Evolutionary conservation across 345 rosid genomes (phyloP).

Genomic region (Durio zibethinus): DNA sequence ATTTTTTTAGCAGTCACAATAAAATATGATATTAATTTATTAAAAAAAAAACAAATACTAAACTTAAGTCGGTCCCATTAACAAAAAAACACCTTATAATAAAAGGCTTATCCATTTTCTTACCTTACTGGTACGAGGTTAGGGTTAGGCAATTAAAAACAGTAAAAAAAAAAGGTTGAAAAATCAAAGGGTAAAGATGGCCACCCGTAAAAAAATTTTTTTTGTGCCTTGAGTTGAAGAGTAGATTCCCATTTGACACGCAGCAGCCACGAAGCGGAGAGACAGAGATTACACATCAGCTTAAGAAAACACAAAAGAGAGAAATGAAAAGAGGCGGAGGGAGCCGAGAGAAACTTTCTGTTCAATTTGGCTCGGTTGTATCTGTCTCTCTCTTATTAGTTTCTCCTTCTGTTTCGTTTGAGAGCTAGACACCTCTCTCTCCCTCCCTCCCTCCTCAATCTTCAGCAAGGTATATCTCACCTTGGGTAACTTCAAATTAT

Average conservation of each 20-base stretch:
- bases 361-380: not conserved
- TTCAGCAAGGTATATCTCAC: not conserved
- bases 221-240: not conserved
- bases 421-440: not conserved
- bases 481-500: not conserved
- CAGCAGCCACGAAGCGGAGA: not conserved
- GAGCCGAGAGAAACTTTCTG: not conserved
- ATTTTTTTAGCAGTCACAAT: too few species aligned
- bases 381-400: not conserved
- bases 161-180: not conserved
- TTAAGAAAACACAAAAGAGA: not conserved
- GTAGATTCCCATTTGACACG: not conserved
- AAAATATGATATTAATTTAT: too few species aligned
- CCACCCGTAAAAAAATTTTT: not conserved
- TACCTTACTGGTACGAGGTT: too few species aligned
- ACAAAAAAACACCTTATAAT: too few species aligned
- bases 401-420: not conserved
- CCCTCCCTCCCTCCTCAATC: not conserved
- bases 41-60: too few species aligned
- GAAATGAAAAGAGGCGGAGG: not conserved
- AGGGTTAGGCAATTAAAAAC: too few species aligned
- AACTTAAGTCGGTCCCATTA: too few species aligned
- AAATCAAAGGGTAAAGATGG: not conserved
- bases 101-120: too few species aligned
- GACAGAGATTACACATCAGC: not conserved